Conservation (phyloP, 345 rosid genomes). For the Euclidium syriacum region DNA sequence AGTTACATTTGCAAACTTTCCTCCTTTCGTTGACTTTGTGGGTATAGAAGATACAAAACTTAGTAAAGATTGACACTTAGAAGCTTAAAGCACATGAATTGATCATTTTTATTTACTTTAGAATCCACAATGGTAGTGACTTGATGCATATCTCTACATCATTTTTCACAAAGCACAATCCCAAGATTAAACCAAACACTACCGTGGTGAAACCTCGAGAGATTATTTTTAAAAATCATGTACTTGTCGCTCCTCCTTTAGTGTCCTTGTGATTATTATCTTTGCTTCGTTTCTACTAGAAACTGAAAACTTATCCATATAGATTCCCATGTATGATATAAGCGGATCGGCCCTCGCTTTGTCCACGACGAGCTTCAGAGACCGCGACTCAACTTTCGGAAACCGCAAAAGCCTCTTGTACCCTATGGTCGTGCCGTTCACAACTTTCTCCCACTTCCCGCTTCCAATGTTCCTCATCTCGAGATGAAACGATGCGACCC, state of each 20-base stretch:
- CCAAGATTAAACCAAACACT: not conserved
- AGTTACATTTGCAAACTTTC: too few relatives aligned
- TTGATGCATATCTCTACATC: not conserved
- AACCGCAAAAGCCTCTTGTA: conserved; percentile 60
- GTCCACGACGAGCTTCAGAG: conserved; percentile 56
- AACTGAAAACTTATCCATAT: conserved; percentile 44
- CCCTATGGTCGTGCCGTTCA: conserved; percentile 71
- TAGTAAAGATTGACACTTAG: too few relatives aligned
- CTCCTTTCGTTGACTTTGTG: too few relatives aligned
- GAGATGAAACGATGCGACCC: conserved; percentile 53
- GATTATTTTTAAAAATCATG: not conserved
- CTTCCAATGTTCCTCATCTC: conserved; percentile 30
- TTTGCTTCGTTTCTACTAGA: conserved; percentile 10
- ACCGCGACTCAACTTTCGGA: conserved; percentile 38
- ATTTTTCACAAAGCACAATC: not conserved
- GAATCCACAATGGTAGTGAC: not conserved
- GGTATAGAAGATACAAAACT: too few relatives aligned
- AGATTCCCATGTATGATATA: conserved; percentile 61
- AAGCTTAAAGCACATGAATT: not conserved
- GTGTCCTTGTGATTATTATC: conserved; percentile 21
- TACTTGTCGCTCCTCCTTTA: conserved; percentile 5
- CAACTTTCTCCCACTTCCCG: conserved; percentile 53
- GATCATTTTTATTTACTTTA: not conserved
- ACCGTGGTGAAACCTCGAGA: not conserved
- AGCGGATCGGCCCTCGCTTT: conserved; percentile 72